Evolutionary conservation across 2,329 filamentous ascomycete species (phyloP), one percentile per base, ranked within the genome.

Genomic region (Aspergillus niger): DNA sequence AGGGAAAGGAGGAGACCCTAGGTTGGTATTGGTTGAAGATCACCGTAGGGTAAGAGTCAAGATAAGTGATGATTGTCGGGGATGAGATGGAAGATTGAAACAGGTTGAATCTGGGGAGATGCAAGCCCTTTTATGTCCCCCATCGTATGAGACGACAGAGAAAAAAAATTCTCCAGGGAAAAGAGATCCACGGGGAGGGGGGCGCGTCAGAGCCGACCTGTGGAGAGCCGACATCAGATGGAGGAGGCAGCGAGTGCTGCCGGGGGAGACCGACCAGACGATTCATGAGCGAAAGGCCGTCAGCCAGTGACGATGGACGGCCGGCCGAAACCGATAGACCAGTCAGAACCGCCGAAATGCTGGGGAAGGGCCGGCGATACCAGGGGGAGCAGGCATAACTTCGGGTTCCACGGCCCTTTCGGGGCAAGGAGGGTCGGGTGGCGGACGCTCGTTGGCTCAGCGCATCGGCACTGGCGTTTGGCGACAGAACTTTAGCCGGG

Each of bases 241-340:
- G 26, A 36, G 10, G 10, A 36, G 4, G 32, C 11, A 50, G 26
- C 47, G 47, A 30, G 47, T 32, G 47, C 47, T 8, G 47, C 47
- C 47, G 47, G 47, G 47, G 47, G 11, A 49, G 44, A 36, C 52
- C 26, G 52, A 38, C 30, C 51, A 44, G 38, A 55, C 52, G 52
- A 55, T 39, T 55, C 44, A 49, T 15, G 44, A 26, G 24, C 22
- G 41, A 11, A 8, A 7, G 6, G 24, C 24, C 47, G 47, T 30
- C 15, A 32, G n/a, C 44, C 47, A 50, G 20, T 32, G 26, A 32
- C 43, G 36, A 60, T 60, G 50, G 47, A 61, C 64, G 63, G 57
- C 63, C 68, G 65, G 65, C 60, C 64, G 63, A 67, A 65, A 58
- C 60, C 67, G 65, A 67, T 52, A 52, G 20, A 39, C 58, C 61